Evolutionary conservation across 352 stramenopile species (phyloP).

Genomic region (Pythium oligandrum): DNA sequence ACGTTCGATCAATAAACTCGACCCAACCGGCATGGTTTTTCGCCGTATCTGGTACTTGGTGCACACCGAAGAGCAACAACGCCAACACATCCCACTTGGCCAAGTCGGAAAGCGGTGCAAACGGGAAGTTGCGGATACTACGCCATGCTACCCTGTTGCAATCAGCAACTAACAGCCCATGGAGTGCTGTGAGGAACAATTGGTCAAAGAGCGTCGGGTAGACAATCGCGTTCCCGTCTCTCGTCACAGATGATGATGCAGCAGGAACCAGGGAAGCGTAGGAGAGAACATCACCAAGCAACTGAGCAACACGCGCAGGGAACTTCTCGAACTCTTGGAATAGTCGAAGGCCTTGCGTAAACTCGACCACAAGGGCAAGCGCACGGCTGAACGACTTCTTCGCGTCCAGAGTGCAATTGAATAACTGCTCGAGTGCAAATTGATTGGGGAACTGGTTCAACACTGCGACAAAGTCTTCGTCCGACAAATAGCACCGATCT

Average conservation of each 20-base stretch:
- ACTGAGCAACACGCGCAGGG: constrained; percentile 56
- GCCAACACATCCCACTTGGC: constrained; percentile 83
- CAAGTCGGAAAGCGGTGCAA: constrained; percentile 55
- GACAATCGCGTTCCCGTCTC: constrained; percentile 30
- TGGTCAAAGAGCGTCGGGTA: constrained; percentile 85
- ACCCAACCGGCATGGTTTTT: constrained; percentile 62
- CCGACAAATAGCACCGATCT: constrained; percentile 74
- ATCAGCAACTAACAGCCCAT: constrained; percentile 61
- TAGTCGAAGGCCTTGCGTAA: constrained; percentile 56
- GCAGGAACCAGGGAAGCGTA: constrained; percentile 52
- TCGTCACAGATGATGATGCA: constrained; percentile 15
- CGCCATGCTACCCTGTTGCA: constrained; percentile 81
- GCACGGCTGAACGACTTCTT: constrained; percentile 80
- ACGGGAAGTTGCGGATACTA: constrained; percentile 65
- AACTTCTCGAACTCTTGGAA: constrained; percentile 86
- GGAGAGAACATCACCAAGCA: constrained; percentile 58
- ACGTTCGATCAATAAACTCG: constrained; percentile 53
- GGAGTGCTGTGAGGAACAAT: constrained; percentile 76
- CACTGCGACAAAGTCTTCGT: constrained; percentile 81
- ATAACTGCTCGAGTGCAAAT: constrained; percentile 77
- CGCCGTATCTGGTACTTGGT: constrained; percentile 45
- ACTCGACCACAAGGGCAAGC: constrained; percentile 67
- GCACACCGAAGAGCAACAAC: constrained; percentile 68
- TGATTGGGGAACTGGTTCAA: constrained; percentile 84
- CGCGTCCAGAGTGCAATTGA: constrained; percentile 56